Evolutionary conservation across 331 rosid genomes (phyloP).

Genomic region (Prunus yedoensis): DNA sequence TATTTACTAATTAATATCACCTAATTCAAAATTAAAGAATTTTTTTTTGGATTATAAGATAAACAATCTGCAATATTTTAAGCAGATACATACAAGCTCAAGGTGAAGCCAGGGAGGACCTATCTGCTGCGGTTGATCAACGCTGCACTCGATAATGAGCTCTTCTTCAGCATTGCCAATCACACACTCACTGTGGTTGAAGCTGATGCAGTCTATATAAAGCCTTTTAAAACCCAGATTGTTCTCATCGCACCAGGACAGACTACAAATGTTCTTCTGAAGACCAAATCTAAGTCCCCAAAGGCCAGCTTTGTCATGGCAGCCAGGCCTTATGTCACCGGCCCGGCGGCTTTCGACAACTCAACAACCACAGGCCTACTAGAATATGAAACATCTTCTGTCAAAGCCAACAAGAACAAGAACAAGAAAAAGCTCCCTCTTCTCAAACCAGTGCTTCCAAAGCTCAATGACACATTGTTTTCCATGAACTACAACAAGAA

Average conservation of each 20-base stretch:
- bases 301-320: conserved; percentile 61
- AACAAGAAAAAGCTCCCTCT: conserved; percentile 43
- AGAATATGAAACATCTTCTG: conserved; percentile 42
- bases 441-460: conserved; percentile 49
- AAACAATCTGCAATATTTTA: background rate
- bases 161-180: conserved; percentile 76
- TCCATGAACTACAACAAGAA: conserved; percentile 46
- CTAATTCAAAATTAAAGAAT: background rate
- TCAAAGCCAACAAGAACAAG: conserved; percentile 23
- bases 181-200: conserved; percentile 72
- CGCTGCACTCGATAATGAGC: conserved; percentile 74
- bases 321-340: conserved; percentile 63
- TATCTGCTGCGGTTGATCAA: conserved; percentile 72
- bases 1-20: background rate
- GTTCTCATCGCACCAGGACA: conserved; percentile 76
- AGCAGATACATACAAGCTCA: conserved; percentile 70
- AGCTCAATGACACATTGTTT: conserved; percentile 61
- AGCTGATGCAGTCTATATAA: conserved; percentile 69
- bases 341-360: conserved; percentile 68
- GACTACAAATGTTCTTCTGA: conserved; percentile 63
- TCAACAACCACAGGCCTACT: conserved; percentile 70
- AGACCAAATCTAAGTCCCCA: conserved; percentile 50
- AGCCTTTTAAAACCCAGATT: conserved; percentile 53
- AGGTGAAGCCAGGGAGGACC: conserved; percentile 67
- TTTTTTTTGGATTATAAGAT: background rate